phyloP scores from a whole-genome alignment of 306 rosid species.

The Ormosia emarginata region DNA sequence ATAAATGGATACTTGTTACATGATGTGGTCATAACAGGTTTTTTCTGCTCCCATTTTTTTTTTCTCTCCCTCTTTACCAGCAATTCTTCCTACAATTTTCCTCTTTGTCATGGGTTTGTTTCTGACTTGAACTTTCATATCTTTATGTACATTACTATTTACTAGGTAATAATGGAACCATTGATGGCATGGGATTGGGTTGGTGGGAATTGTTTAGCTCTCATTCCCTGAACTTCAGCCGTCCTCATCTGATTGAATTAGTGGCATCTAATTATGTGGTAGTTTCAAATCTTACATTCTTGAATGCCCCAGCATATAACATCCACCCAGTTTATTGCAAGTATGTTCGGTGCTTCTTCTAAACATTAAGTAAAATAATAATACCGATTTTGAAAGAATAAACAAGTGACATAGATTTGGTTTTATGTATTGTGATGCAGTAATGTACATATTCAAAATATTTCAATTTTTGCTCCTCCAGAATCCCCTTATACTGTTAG shows the following conservation, averaged over 20 bases:
- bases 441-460: conserved; percentile 71
- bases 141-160: conserved; percentile 33
- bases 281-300: conserved; percentile 84
- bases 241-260: conserved; percentile 87
- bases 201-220: conserved; percentile 91
- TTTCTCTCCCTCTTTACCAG: not conserved
- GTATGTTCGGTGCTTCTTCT: conserved; percentile 35
- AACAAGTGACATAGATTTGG: conserved; percentile 3
- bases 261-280: conserved; percentile 56
- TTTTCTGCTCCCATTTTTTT: not conserved
- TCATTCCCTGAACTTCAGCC: conserved; percentile 72
- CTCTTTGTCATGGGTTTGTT: not conserved
- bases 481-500: conserved; percentile 84
- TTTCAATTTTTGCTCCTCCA: conserved; percentile 69
- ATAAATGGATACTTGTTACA: conserved; percentile 73
- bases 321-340: conserved; percentile 97
- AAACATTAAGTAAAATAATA: not conserved
- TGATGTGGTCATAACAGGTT: conserved; percentile 91
- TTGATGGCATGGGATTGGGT: conserved; percentile 84
- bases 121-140: conserved; percentile 15
- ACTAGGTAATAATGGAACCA: conserved; percentile 79
- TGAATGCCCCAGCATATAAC: conserved; percentile 85
- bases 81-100: not conserved
- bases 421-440: conserved; percentile 46
- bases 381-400: not conserved